Percentiles rank a stretch among this genome's conserved stretches.
Conservation (phyloP, 306 rosid genomes). For the Gastrolobium villosum region DNA sequence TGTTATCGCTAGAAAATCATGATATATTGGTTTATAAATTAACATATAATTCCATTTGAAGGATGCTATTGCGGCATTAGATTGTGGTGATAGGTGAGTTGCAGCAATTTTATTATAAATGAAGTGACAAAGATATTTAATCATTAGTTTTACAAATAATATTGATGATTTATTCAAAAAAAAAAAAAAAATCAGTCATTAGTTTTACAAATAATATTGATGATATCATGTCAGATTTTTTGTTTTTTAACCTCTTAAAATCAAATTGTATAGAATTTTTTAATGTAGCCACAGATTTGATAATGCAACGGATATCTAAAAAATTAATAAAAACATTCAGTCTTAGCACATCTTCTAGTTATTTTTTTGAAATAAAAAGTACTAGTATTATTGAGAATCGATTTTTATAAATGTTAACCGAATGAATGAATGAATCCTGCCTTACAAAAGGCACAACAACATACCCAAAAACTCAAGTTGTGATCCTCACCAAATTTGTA, state of each 20-base stretch:
- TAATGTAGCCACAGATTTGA: neutral
- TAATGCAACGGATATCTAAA: neutral
- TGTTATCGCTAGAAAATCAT: constrained; percentile 61
- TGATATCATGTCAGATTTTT: neutral
- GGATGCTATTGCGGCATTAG: constrained; percentile 49
- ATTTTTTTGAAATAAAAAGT: neutral
- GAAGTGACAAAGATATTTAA: neutral
- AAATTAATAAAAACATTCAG: neutral
- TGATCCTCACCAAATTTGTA: constrained; percentile 45
- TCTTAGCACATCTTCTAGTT: neutral
- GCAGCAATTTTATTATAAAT: constrained; percentile 21
- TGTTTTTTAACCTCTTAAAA: neutral
- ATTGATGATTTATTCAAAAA: neutral
- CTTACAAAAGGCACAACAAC: constrained; percentile 41
- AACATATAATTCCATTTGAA: constrained; percentile 36
- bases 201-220: neutral
- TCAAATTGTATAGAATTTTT: neutral
- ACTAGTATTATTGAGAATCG: neutral
- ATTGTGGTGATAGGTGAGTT: constrained; percentile 44
- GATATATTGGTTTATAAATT: constrained; percentile 46
- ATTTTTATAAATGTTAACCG: neutral
- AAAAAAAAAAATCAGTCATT: too few species aligned
- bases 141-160: constrained; percentile 5
- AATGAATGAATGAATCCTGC: constrained; percentile 46
- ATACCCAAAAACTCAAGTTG: constrained; percentile 33